Conservation (phyloP, 1,139 yeast species). For the Diutina neorugosa region DNA sequence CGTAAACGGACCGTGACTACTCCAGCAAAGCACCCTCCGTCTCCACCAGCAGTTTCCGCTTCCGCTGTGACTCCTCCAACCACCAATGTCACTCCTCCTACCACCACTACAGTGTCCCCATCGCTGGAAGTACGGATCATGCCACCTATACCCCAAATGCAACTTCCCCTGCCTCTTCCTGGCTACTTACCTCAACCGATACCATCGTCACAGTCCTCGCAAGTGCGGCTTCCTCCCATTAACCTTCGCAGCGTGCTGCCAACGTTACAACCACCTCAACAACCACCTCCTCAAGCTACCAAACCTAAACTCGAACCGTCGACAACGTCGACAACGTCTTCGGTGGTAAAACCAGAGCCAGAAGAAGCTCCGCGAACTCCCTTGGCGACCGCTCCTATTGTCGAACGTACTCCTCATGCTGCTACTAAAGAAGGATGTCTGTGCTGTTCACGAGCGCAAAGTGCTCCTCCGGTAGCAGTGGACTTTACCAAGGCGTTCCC, state of each 20-base stretch:
- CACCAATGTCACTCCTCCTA: constrained; percentile 5
- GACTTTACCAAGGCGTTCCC: constrained; percentile 8
- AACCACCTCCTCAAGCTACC: neutral
- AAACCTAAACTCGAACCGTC: neutral
- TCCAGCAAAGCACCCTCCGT: constrained; percentile 7
- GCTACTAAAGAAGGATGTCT: neutral
- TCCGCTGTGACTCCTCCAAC: constrained; percentile 1
- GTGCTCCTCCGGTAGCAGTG: constrained; percentile 8
- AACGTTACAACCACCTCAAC: constrained; percentile 4
- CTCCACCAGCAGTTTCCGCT: neutral
- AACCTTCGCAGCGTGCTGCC: constrained; percentile 3
- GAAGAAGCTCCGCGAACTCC: neutral
- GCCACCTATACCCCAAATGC: neutral
- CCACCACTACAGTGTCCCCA: constrained; percentile 5
- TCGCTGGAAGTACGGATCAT: neutral
- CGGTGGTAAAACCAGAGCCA: neutral
- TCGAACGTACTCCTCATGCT: neutral
- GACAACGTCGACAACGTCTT: neutral
- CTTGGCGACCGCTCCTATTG: neutral
- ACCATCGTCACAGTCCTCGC: neutral
- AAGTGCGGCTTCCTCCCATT: constrained; percentile 2
- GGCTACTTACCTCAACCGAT: neutral
- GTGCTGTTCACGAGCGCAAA: constrained; percentile 3
- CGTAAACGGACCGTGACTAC: constrained; percentile 24
- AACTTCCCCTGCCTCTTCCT: neutral